Conservation (phyloP, 2,329 filamentous ascomycete species). For the Aspergillus pseudonomiae region DNA sequence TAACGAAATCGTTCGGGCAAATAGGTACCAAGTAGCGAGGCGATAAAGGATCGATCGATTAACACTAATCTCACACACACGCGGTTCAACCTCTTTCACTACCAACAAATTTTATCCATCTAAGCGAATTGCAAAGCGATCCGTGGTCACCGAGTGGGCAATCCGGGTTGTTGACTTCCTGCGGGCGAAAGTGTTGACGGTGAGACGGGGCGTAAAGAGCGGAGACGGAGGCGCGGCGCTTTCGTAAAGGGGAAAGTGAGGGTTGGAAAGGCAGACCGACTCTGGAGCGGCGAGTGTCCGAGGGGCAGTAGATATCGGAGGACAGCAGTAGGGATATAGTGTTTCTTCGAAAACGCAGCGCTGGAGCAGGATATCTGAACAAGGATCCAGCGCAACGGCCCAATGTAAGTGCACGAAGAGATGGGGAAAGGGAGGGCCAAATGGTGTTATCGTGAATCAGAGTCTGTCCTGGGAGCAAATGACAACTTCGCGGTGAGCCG, state of each 20-base stretch:
- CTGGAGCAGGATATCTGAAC: not conserved
- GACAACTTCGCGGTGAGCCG: conserved; percentile 13
- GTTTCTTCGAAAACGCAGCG: not conserved
- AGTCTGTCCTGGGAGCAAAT: not conserved
- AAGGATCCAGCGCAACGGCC: not conserved
- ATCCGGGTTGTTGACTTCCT: not conserved
- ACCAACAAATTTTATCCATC: conserved; percentile 14
- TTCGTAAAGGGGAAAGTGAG: conserved; percentile 9
- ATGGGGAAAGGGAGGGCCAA: not conserved
- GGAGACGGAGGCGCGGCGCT: conserved; percentile 9
- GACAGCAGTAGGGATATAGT: not conserved
- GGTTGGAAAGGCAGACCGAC: not conserved
- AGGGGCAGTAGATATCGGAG: not conserved
- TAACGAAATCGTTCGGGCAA: not conserved
- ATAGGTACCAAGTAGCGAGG: not conserved
- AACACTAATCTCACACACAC: conserved; percentile 11
- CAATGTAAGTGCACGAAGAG: not conserved
- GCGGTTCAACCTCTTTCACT: conserved; percentile 5
- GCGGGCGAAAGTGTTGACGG: not conserved
- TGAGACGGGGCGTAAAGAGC: conserved; percentile 4
- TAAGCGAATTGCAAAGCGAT: conserved; percentile 6
- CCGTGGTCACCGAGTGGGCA: conserved; percentile 3
- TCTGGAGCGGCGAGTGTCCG: conserved; percentile 2
- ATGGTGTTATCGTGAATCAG: conserved; percentile 7
- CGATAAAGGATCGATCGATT: conserved; percentile 9